Percentiles rank a stretch among this genome's conserved stretches.
phyloP scores from a whole-genome alignment of 2,329 filamentous ascomycete species.

The Bimuria novae-zelandiae region DNA sequence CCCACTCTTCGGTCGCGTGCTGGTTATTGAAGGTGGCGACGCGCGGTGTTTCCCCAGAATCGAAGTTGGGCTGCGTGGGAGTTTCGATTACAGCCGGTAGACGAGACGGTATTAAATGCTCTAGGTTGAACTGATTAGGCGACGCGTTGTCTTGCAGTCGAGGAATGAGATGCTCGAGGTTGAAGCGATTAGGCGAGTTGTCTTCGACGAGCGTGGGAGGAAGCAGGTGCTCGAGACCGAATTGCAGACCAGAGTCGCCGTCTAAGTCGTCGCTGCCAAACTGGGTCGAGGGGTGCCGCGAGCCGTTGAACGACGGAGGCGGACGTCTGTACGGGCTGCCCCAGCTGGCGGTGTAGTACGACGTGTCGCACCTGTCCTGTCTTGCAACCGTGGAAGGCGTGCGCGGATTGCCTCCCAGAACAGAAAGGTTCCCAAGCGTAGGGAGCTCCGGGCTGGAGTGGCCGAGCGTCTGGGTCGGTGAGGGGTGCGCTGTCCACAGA shows the following conservation, averaged over 20 bases:
- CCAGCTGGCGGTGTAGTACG: conserved; percentile 80
- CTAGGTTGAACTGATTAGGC: conserved; percentile 44
- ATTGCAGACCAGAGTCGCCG: conserved; percentile 43
- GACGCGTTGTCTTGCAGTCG: conserved; percentile 37
- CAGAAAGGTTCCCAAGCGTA: conserved; percentile 40
- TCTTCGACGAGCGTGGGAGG: conserved; percentile 40
- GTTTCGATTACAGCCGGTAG: conserved; percentile 33
- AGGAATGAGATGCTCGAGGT: conserved; percentile 47
- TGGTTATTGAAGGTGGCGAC: conserved; percentile 23
- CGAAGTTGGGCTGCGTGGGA: conserved; percentile 27
- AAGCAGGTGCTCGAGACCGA: conserved; percentile 47
- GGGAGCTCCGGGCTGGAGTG: conserved; percentile 50
- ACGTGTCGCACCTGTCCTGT: conserved; percentile 50
- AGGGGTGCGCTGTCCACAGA: conserved; percentile 45
- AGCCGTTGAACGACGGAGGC: conserved; percentile 49
- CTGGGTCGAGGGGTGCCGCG: conserved; percentile 32
- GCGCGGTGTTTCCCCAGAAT: conserved; percentile 31
- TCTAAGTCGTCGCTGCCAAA: conserved; percentile 47
- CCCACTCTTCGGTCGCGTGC: conserved; percentile 79
- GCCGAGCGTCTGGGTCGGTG: conserved; percentile 47
- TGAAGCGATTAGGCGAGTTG: conserved; percentile 42
- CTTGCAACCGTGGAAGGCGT: conserved; percentile 43
- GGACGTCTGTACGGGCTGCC: conserved; percentile 84
- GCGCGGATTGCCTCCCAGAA: conserved; percentile 36
- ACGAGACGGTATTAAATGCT: conserved; percentile 46